These are phyloP conservation scores for Apiotrichum gamsii DNA, from an alignment of 1,284 basidiomycete species.

Conservation along the genomic window DNA sequence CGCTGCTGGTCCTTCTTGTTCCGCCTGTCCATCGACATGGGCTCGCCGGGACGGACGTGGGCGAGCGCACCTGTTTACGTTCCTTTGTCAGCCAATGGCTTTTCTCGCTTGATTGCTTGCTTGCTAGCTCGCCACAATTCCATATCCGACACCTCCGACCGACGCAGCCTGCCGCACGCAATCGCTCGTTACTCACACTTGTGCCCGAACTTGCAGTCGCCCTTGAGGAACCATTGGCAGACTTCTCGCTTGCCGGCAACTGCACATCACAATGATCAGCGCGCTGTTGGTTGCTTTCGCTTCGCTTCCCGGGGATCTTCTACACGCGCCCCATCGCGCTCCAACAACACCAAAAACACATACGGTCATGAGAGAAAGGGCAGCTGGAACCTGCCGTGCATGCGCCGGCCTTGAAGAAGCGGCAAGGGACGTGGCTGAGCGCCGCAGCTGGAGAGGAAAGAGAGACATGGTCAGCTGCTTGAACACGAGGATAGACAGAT, in stretches of 20 bases:
- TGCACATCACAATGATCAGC: constrained; percentile 30
- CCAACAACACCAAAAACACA: constrained; percentile 17
- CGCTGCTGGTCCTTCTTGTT: constrained; percentile 94
- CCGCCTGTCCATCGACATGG: constrained; percentile 90
- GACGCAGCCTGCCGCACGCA: not conserved
- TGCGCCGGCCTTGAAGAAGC: constrained; percentile 90
- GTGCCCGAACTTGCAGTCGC: constrained; percentile 97
- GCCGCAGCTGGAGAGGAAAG: constrained; percentile 21
- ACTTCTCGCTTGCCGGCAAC: constrained; percentile 78
- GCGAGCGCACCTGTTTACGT: constrained; percentile 69
- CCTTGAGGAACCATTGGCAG: constrained; percentile 78
- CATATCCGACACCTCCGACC: too few relatives aligned
- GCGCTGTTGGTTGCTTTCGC: not conserved
- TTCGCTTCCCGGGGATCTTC: too few relatives aligned
- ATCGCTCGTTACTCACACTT: constrained; percentile 57
- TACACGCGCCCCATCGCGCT: too few relatives aligned
- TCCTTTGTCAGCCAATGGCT: too few relatives aligned
- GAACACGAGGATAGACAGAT: too few relatives aligned
- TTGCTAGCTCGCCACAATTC: too few relatives aligned
- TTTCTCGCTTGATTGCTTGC: too few relatives aligned
- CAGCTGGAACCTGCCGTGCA: constrained; percentile 93
- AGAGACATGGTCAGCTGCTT: not conserved
- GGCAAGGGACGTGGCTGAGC: constrained; percentile 93
- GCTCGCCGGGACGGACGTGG: constrained; percentile 88
- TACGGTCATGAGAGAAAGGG: constrained; percentile 74